Evolutionary conservation across 2,329 filamentous ascomycete species (phyloP), one percentile per base, ranked within the genome.

Genomic region (Pseudopithomyces chartarum): DNA sequence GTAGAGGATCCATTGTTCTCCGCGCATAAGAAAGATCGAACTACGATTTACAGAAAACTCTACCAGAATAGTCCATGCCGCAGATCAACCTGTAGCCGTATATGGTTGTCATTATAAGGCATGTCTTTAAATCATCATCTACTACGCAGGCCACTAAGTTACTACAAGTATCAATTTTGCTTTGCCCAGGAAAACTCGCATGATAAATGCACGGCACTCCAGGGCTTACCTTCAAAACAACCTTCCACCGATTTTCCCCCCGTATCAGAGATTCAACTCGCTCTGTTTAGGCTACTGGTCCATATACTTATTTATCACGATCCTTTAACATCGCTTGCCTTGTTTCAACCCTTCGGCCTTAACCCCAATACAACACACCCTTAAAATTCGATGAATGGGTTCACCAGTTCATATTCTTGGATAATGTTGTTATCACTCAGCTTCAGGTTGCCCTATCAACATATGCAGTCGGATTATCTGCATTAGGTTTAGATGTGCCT

Each of bases 131-230:
- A n/a, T 8, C 26, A 6, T 8, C 23, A 13, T 40, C 11, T 11
- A 20, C 7, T 10, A 7, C 17, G 20, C 20, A 33, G 15, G 17
- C 3, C 29, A 29, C 33, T 39, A 22, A 47, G 38, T 40, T 11
- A 17, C 23, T 3, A 10, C 29, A 26, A 62, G 55, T 58, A 57
- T 43, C 55, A 62, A 32, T 56, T 47, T 34, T 60, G 60, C 36
- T 23, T 50, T n/a, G 33, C 51, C 2, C 46, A 33, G 6, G n/a
- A 19, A 2, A 13, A 4, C 6, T 13, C 10, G 1, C 12, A 43
- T 10, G 13, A 38, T 1, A 52, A 36, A 13, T 62, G 60, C 42
- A 58, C 55, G 2, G 22, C 22, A 6, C 48, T 62, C 11, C 56
- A 50, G 6, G 52, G 29, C 1, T 32, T 38, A n/a, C 22, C 52